A percentile compares a stretch with the other conserved stretches of the same genome.
phyloP scores from a whole-genome alignment of 2,329 filamentous ascomycete genomes.

The Colletotrichum truncatum region DNA sequence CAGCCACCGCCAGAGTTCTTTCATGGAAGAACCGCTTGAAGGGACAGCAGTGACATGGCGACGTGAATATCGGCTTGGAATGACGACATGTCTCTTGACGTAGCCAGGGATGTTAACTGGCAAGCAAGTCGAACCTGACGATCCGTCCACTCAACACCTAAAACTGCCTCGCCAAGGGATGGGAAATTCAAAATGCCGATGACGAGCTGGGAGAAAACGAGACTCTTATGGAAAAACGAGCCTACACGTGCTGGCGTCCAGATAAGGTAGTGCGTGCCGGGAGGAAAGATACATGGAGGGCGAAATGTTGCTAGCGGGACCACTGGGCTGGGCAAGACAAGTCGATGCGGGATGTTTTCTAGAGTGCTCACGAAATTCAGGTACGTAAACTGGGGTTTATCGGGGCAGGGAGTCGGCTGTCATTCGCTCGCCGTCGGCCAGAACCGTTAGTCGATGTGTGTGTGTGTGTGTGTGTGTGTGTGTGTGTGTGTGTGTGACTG shows the following conservation, averaged over 20 bases:
- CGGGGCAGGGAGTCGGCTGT: conserved; percentile 10
- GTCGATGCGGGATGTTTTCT: conserved; percentile 15
- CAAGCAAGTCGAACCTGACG: too few species aligned
- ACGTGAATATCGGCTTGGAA: too few species aligned
- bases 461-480: background rate
- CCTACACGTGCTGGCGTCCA: background rate
- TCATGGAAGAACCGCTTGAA: too few species aligned
- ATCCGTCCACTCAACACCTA: too few species aligned
- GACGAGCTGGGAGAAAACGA: too few species aligned
- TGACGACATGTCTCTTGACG: too few species aligned
- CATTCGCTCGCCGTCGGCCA: conserved; percentile 32
- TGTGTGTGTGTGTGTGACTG: background rate
- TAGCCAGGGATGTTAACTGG: too few species aligned
- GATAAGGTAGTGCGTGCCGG: background rate
- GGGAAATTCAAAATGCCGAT: too few species aligned
- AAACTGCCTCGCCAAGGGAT: too few species aligned
- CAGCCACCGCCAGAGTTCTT: too few species aligned
- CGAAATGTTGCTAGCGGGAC: background rate
- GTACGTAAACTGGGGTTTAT: conserved; percentile 43
- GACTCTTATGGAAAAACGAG: background rate
- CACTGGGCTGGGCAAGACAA: background rate
- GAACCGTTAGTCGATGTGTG: conserved; percentile 21
- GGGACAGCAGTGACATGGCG: too few species aligned
- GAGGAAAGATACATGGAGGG: background rate
- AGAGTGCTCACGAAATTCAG: conserved; percentile 43